A percentile compares a stretch with the other conserved stretches of the same genome.
phyloP scores from a whole-genome alignment of 1,284 basidiomycete species.

The Phlebopus sp. region DNA sequence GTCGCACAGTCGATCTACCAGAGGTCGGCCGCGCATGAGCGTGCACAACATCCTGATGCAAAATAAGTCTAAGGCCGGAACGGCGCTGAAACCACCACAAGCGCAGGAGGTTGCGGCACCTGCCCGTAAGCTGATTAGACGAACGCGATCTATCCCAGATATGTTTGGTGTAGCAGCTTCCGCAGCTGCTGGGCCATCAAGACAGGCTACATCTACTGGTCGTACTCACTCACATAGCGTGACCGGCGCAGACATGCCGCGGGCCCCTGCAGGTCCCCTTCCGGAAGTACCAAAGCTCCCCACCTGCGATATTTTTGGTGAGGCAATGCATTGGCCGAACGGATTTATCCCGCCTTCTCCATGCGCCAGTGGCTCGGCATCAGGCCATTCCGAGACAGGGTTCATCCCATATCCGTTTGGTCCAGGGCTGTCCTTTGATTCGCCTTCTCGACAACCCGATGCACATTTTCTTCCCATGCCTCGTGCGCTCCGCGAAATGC shows the following conservation, averaged over 20 bases:
- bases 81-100: slow-evolving; percentile 13
- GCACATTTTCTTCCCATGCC: slow-evolving; percentile 39
- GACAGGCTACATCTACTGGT: slow-evolving; percentile 39
- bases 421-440: slow-evolving; percentile 55
- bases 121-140: slow-evolving; percentile 42
- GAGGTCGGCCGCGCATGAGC: slow-evolving; percentile 59
- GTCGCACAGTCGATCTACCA: slow-evolving; percentile 22
- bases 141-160: slow-evolving; percentile 70
- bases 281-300: slow-evolving; percentile 16
- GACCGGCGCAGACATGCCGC: slow-evolving; percentile 63
- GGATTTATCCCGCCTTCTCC: slow-evolving; percentile 38
- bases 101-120: slow-evolving; percentile 21
- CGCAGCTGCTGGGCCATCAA: slow-evolving; percentile 21
- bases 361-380: slow-evolving; percentile 32
- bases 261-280: slow-evolving; percentile 25
- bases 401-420: slow-evolving; percentile 61
- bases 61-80: slow-evolving; percentile 45
- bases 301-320: slow-evolving; percentile 59
- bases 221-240: slow-evolving; percentile 76
- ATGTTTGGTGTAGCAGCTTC: slow-evolving; percentile 38
- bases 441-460: slow-evolving; percentile 46
- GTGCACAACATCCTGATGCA: slow-evolving; percentile 59
- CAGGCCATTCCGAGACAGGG: slow-evolving; percentile 22
- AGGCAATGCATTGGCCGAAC: slow-evolving; percentile 59
- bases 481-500: slow-evolving; percentile 67